A percentile compares a stretch with the other conserved stretches of the same genome.
These are phyloP conservation scores for Malassezia dermatis DNA, from an alignment of 1,284 basidiomycete genomes.

Conservation along the genomic window DNA sequence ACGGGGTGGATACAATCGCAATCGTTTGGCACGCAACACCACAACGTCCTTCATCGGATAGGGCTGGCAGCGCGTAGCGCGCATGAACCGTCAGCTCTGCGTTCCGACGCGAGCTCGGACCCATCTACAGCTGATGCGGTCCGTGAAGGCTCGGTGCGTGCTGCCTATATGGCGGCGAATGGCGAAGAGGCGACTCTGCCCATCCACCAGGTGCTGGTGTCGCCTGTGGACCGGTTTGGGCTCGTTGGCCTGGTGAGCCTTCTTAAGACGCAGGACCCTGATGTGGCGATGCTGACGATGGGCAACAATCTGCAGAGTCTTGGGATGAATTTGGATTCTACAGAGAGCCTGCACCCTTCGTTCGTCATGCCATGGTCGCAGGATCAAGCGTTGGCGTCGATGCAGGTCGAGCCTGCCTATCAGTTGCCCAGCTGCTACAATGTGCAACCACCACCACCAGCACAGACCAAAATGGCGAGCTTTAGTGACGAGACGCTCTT, in stretches of 20 bases:
- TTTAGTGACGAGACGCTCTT: constrained; percentile 97
- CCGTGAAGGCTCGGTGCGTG: neutral
- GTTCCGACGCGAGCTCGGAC: neutral
- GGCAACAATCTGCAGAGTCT: constrained; percentile 87
- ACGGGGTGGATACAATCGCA: constrained; percentile 4
- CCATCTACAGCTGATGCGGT: neutral
- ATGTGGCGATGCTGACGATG: constrained; percentile 72
- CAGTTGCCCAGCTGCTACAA: constrained; percentile 86
- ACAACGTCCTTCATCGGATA: constrained; percentile 1
- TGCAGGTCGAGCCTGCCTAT: constrained; percentile 71
- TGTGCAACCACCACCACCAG: constrained; percentile 79
- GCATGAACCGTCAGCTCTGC: neutral
- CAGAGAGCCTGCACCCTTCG: constrained; percentile 75
- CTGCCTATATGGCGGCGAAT: constrained; percentile 13
- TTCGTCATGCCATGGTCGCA: constrained; percentile 97
- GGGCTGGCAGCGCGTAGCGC: neutral
- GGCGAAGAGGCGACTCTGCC: constrained; percentile 54
- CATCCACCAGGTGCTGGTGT: constrained; percentile 83
- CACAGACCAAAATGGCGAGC: constrained; percentile 70
- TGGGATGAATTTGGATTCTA: constrained; percentile 76
- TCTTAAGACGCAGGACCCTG: constrained; percentile 82
- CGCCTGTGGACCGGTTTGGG: constrained; percentile 91
- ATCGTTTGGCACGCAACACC: constrained; percentile 7
- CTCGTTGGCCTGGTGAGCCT: constrained; percentile 75
- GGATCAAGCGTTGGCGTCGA: constrained; percentile 66